phyloP scores from a whole-genome alignment of 2,329 filamentous ascomycete species.

The Fusarium sp. region DNA sequence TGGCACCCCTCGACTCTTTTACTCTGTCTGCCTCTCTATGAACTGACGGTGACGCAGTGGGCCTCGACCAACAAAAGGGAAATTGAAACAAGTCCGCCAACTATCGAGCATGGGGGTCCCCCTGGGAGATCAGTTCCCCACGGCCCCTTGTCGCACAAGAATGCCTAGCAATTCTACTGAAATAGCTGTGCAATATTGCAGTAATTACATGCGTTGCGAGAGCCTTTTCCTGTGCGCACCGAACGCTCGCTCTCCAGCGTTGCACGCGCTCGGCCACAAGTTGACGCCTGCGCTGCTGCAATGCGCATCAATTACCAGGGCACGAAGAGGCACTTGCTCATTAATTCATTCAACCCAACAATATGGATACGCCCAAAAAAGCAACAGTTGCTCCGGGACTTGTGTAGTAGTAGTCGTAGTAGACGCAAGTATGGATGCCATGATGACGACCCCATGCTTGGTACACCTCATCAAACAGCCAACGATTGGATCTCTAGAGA shows the following conservation, averaged over 20 bases:
- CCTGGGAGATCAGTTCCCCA: slow-evolving; percentile 21
- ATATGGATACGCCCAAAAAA: slow-evolving; percentile 1
- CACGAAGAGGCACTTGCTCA: neutral
- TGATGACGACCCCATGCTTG: slow-evolving; percentile 34
- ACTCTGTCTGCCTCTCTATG: neutral
- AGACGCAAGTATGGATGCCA: slow-evolving; percentile 8
- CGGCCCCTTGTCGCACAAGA: slow-evolving; percentile 35
- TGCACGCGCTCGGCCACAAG: slow-evolving; percentile 26
- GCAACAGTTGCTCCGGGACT: slow-evolving; percentile 19
- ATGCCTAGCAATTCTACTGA: slow-evolving; percentile 30
- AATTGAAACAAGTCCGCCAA: slow-evolving; percentile 41
- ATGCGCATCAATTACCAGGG: slow-evolving; percentile 15
- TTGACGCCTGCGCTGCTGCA: slow-evolving; percentile 31
- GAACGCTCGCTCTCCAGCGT: slow-evolving; percentile 19
- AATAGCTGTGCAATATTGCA: slow-evolving; percentile 36
- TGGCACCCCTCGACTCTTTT: neutral
- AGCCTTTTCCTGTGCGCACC: slow-evolving; percentile 19
- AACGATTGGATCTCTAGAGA: slow-evolving; percentile 24
- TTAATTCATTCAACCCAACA: neutral
- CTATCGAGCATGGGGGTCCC: slow-evolving; percentile 16
- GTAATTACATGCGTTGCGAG: slow-evolving; percentile 13
- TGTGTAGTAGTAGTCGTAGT: slow-evolving; percentile 5
- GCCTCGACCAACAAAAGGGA: slow-evolving; percentile 35
- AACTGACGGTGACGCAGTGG: slow-evolving; percentile 34
- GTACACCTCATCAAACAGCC: slow-evolving; percentile 15